Evolutionary conservation across 75 land plant species (phyloP), one percentile per base, ranked within the genome.

Genomic region (Ceratopteris richardii): DNA sequence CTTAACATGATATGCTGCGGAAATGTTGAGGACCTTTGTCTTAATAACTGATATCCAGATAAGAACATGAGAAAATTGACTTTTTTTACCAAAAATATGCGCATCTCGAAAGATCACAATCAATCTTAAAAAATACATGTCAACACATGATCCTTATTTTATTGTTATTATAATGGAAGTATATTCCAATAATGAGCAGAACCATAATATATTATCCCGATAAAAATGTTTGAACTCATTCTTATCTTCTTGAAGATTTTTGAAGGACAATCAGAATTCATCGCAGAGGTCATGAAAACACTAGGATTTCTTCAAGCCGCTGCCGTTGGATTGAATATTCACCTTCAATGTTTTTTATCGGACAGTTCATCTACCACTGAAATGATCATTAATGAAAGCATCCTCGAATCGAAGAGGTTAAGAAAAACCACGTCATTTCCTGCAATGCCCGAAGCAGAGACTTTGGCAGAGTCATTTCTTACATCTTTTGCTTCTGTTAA

Each of bases 401-500:
- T 88, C 20, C 37, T 44, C 22, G 12, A 43, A 51, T 61, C 65
- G 5, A 53, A 48, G 13, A 58, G 51, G 33, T 70, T 47, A 44
- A 68, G 36, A 28, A 57, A 54, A 60, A 64, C 69, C 23, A 17
- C 33, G 20, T 54, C 71, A 26, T 66, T 44, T 67, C 76, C 86
- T 29, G 58, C 72, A 31, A 79, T 90, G 82, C 71, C 76, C 13
- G 97, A 95, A 28, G 77, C 80, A 46, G 80, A 81, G 69, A 77
- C 82, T 9, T 62, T 81, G 29, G 99, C 77, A 31, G 99, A 95
- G 67, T 69, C 80, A 4, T 95, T 81, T 54, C 84, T 90, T 22
- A 74, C 78, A 13, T 69, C 61, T n/a, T 95, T 86, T 58, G 85
- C 99, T 27, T 86, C 96, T 10, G 68, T 95, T 19, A 95, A 95